Evolutionary conservation across 23 red algal species (phyloP).

Genomic region (Gracilaria vermiculophylla): DNA sequence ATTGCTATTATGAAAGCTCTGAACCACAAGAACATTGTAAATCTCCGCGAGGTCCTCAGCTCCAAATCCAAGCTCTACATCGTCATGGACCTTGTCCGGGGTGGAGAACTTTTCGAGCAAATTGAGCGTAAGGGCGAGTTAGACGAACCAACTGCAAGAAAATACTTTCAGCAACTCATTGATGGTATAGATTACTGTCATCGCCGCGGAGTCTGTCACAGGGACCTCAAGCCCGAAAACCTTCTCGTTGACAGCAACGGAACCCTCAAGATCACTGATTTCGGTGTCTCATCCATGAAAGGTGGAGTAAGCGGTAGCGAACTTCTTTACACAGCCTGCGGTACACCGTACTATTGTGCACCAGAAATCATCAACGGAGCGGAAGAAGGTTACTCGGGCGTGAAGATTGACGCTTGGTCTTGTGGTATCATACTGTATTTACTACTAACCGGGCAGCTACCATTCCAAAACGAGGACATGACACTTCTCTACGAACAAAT

Average conservation of each 20-base stretch:
- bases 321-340: constrained; percentile 78
- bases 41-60: constrained; percentile 81
- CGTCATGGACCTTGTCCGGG: constrained; percentile 91
- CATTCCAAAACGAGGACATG: constrained; percentile 82
- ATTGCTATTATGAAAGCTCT: constrained; percentile 91
- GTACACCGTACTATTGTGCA: constrained; percentile 80
- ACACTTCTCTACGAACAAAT: constrained; percentile 67
- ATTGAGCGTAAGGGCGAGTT: constrained; percentile 83
- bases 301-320: constrained; percentile 72
- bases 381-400: constrained; percentile 75
- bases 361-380: constrained; percentile 82
- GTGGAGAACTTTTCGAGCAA: constrained; percentile 90
- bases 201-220: constrained; percentile 78
- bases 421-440: constrained; percentile 83
- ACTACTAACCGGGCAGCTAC: constrained; percentile 56
- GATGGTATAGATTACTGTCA: constrained; percentile 91
- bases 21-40: constrained; percentile 92
- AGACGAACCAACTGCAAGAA: constrained; percentile 70
- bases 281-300: constrained; percentile 91
- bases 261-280: constrained; percentile 92
- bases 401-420: constrained; percentile 84
- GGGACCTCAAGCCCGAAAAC: constrained; percentile 95
- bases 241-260: constrained; percentile 86
- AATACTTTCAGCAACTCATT: constrained; percentile 94
- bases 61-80: constrained; percentile 87